Evolutionary conservation across 371 early-diverging fungal genomes (phyloP), one percentile per base, ranked within the genome.

Genomic region (Blakeslea trispora): DNA sequence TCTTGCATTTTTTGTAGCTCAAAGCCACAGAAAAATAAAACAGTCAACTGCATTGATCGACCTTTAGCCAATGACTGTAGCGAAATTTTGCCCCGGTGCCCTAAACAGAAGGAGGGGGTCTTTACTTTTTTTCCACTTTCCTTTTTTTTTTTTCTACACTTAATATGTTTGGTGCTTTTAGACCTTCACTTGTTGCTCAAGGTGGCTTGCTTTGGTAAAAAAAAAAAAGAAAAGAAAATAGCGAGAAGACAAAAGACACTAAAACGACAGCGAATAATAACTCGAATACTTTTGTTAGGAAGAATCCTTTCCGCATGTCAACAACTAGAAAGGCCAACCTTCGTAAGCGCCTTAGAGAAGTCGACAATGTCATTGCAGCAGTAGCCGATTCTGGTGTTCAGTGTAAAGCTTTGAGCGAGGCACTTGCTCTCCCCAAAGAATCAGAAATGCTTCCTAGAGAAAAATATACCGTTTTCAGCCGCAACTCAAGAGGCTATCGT

Each of bases 391-490:
- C 97, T 0, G 96, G 97, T 18, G 92, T 96, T n/a, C 64, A 87
- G 42, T 90, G 93, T 68, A 87, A 89, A 59, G 93, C 92, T 34
- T 77, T 98, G 75, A 90, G 91, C 44, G 69, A 84, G 39, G 84
- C 87, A 11, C 79, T 82, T 57, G 76, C 78, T n/a, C 70, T 90
- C 50, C 95, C 96, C 14, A 87, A 81, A 39, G 94, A 94, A 71
- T 59, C 71, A 39, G 90, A 95, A 70, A 91, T 97, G 95, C 81
- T 79, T 14, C 75, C 95, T 18, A 76, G 89, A 54, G 91, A 95
- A 73, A 97, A 96, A 74, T 97, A 97, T 81, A 95, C 93, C 48
- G 92, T 93, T 5, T 90, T 91, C 62, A 91, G 91, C 52, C 89
- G 92, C 64, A 81, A 81, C 39, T 87, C 83, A 59, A 78, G 79